Percentiles rank a stretch among this genome's conserved stretches.
phyloP scores from a whole-genome alignment of 495 filamentous ascomycete genomes.

The Hypoxylon trugodes region DNA sequence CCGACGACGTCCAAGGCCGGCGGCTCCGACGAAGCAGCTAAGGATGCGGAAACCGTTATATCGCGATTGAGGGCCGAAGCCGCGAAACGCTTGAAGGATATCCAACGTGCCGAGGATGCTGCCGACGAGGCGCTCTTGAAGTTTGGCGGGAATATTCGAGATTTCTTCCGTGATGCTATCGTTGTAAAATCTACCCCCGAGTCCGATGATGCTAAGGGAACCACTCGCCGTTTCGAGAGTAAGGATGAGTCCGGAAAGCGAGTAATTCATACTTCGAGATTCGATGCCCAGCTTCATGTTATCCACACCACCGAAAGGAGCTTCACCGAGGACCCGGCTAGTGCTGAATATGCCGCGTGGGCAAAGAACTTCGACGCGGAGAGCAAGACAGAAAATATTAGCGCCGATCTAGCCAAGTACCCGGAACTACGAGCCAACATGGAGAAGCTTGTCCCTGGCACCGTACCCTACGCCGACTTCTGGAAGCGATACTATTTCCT shows the following conservation, averaged over 20 bases:
- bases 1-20: conserved; percentile 52
- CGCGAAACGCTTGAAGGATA: conserved; percentile 83
- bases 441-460: conserved; percentile 94
- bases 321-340: conserved; percentile 82
- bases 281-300: conserved; percentile 95
- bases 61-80: conserved; percentile 85
- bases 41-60: conserved; percentile 79
- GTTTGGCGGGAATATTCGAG: conserved; percentile 89
- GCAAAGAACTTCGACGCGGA: conserved; percentile 80
- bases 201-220: conserved; percentile 45
- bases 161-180: conserved; percentile 91
- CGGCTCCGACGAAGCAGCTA: conserved; percentile 60
- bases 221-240: conserved; percentile 83
- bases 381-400: conserved; percentile 84
- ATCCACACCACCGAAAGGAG: conserved; percentile 87
- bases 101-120: conserved; percentile 95
- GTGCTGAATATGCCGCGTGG: conserved; percentile 78
- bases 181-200: conserved; percentile 72
- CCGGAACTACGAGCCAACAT: conserved; percentile 88
- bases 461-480: conserved; percentile 85
- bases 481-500: conserved; percentile 98
- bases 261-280: conserved; percentile 90
- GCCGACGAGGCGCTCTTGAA: conserved; percentile 94
- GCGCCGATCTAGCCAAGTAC: conserved; percentile 84
- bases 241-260: conserved; percentile 88